Percentiles rank a stretch among this genome's conserved stretches.
Conservation (phyloP, 208 protist genomes). For the Trichomonas tenax region DNA sequence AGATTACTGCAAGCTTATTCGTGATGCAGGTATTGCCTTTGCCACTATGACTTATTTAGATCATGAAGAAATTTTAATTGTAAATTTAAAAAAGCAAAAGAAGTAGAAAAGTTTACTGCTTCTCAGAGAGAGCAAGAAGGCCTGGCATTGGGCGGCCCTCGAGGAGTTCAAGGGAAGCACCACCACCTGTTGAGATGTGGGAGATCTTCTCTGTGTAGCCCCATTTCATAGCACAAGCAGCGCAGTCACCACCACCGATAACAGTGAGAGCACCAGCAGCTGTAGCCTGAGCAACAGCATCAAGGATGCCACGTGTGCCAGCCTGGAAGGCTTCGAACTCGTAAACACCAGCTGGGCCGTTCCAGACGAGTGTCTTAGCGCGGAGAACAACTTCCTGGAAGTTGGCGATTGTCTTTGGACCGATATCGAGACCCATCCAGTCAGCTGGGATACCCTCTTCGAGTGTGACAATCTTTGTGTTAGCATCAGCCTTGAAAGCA, state of each 20-base stretch:
- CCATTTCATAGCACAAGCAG: slow-evolving; percentile 25
- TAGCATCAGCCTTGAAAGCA: slow-evolving; percentile 32
- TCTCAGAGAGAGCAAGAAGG: too few relatives aligned
- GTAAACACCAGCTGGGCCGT: slow-evolving; percentile 46
- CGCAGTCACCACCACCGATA: slow-evolving; percentile 40
- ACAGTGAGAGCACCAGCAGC: slow-evolving; percentile 29
- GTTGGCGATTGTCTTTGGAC: slow-evolving; percentile 34
- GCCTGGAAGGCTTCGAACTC: slow-evolving; percentile 35
- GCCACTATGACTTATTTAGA: too few relatives aligned
- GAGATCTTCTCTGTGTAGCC: slow-evolving; percentile 60
- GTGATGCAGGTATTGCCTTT: too few relatives aligned
- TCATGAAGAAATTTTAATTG: too few relatives aligned
- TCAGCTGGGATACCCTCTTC: slow-evolving; percentile 44
- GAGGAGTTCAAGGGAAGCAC: slow-evolving; percentile 93
- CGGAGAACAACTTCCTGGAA: slow-evolving; percentile 9
- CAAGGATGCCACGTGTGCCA: slow-evolving; percentile 35
- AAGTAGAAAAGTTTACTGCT: too few relatives aligned
- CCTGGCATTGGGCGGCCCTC: slow-evolving; percentile 64
- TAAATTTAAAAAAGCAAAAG: too few relatives aligned
- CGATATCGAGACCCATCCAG: too few relatives aligned
- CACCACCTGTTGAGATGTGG: slow-evolving; percentile 94
- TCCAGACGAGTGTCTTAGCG: slow-evolving; percentile 44
- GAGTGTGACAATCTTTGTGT: slow-evolving; percentile 24
- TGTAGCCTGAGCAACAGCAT: slow-evolving; percentile 34
- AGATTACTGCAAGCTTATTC: too few relatives aligned